Conservation (phyloP, 148 eudicot species). For the Cornus florida region DNA sequence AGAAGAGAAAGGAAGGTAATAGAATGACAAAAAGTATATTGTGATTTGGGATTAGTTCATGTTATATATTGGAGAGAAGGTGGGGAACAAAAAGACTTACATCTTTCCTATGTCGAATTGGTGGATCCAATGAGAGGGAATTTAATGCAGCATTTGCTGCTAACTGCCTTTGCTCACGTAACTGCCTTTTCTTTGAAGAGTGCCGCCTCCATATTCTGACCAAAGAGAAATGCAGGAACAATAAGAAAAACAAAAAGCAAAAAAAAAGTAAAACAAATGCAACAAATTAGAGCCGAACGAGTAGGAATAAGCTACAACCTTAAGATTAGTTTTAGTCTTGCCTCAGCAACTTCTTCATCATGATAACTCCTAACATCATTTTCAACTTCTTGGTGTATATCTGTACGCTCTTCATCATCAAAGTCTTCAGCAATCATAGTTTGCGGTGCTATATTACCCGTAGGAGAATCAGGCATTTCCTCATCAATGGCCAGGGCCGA, state of each 20-base stretch:
- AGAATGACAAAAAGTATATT: too few species aligned
- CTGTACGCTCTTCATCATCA: too few species aligned
- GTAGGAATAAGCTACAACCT: constrained; percentile 45
- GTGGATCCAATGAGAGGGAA: constrained; percentile 82
- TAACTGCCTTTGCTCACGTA: constrained; percentile 70
- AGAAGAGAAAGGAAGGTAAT: too few species aligned
- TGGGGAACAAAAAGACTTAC: constrained; percentile 36
- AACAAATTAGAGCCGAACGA: constrained; percentile 7
- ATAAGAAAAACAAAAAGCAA: too few species aligned
- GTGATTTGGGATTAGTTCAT: too few species aligned
- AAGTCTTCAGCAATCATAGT: too few species aligned
- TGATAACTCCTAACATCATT: too few species aligned
- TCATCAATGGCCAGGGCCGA: too few species aligned
- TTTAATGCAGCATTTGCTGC: constrained; percentile 76
- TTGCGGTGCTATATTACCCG: too few species aligned
- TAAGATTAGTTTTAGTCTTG: constrained; percentile 73
- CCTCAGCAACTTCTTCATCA: too few species aligned
- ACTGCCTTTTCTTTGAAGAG: constrained; percentile 47
- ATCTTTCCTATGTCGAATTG: constrained; percentile 48
- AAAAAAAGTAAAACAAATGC: constrained; percentile 4
- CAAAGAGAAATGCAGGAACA: constrained; percentile 19
- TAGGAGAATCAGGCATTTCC: too few species aligned
- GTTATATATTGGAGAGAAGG: not conserved
- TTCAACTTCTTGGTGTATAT: too few species aligned
- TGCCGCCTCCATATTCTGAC: constrained; percentile 87